Conservation (phyloP, 495 filamentous ascomycete species). For the Choiromyces venosus region DNA sequence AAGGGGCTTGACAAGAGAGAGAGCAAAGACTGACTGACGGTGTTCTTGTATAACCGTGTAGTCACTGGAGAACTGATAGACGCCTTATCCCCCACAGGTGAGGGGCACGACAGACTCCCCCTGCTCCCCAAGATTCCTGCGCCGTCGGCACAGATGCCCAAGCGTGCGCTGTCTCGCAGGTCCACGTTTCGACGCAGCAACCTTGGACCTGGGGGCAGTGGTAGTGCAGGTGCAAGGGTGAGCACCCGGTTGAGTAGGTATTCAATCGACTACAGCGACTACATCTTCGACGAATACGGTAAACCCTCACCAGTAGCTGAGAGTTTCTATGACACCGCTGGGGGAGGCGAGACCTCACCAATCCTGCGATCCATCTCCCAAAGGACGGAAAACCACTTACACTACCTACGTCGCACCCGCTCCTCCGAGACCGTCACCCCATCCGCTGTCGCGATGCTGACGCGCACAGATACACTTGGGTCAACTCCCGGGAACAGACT, state of each 20-base stretch:
- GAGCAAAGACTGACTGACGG: neutral
- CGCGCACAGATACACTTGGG: constrained; percentile 11
- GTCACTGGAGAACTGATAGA: constrained; percentile 45
- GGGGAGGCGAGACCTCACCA: constrained; percentile 2
- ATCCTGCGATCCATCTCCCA: constrained; percentile 22
- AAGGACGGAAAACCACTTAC: neutral
- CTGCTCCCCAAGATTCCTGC: constrained; percentile 10
- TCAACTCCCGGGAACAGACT: constrained; percentile 7
- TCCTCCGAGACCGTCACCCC: constrained; percentile 19
- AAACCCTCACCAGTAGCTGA: constrained; percentile 9
- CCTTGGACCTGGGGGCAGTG: neutral
- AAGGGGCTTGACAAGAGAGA: neutral
- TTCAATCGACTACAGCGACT: constrained; percentile 24
- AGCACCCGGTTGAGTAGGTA: neutral
- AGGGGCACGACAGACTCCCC: constrained; percentile 3
- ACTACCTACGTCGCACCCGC: constrained; percentile 11
- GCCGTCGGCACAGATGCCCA: constrained; percentile 12
- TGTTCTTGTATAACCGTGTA: constrained; percentile 7
- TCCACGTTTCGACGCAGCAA: constrained; percentile 17
- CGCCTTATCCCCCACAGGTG: constrained; percentile 37
- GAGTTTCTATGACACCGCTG: constrained; percentile 2
- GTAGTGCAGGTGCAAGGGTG: neutral
- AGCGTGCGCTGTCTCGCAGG: constrained; percentile 6
- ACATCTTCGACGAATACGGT: constrained; percentile 18
- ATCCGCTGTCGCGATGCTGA: constrained; percentile 9